These are phyloP conservation scores for Penicillium bialowiezense DNA, from an alignment of 495 filamentous ascomycete genomes.

Conservation along the genomic window DNA sequence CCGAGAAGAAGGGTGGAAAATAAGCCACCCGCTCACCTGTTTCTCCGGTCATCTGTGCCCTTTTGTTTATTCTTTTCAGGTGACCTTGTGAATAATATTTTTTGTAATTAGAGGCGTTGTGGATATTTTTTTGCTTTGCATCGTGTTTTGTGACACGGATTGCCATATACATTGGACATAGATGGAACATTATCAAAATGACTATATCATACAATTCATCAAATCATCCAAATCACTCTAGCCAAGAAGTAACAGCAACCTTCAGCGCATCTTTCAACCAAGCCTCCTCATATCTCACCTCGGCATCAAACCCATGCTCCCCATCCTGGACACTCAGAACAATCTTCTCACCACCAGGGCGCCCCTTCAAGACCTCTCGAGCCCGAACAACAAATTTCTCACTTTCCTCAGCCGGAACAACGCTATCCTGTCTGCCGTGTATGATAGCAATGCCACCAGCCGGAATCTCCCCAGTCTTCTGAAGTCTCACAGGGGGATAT, in stretches of 20 bases:
- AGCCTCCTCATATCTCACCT: constrained; percentile 10
- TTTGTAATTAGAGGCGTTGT: not conserved
- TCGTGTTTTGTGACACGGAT: not conserved
- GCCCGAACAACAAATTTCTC: constrained; percentile 27
- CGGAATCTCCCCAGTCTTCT: constrained; percentile 17
- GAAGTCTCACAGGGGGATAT: constrained; percentile 18
- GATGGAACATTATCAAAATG: not conserved
- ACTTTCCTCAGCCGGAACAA: constrained; percentile 17
- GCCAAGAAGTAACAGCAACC: constrained; percentile 18
- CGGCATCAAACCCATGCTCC: constrained; percentile 29
- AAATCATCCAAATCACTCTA: constrained; percentile 12
- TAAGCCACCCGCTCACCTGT: not conserved
- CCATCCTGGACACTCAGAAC: constrained; percentile 22
- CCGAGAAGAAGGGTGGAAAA: constrained; percentile 12
- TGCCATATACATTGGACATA: not conserved
- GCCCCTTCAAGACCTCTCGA: constrained; percentile 10
- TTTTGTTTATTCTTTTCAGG: not conserved
- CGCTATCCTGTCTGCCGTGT: constrained; percentile 22
- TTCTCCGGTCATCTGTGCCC: not conserved
- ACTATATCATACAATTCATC: not conserved
- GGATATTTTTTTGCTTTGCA: not conserved
- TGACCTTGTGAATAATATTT: constrained; percentile 3
- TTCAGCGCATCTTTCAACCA: constrained; percentile 21
- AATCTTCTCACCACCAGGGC: constrained; percentile 16
- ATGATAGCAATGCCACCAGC: constrained; percentile 24